Base-by-base conservation (phyloP, 768 basidiomycete species). In the Amanita pallidorosea region DNA sequence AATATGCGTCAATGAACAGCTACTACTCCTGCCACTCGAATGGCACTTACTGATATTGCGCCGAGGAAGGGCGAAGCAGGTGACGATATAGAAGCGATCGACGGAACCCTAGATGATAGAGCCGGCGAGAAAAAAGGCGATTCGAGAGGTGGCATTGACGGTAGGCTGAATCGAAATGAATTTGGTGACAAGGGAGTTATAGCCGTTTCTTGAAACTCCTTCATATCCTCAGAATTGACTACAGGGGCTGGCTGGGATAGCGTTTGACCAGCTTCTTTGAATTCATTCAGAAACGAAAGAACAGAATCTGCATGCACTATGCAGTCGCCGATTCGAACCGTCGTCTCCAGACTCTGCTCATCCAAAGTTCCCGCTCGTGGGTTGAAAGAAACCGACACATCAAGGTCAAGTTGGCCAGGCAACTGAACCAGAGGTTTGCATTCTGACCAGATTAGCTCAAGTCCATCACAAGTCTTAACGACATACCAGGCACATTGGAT, bases 341-440 rank as follows among this genome's bases (percentile, higher is more conserved):
- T 65, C 4, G 68, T 63, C 13, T 73, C 68, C 37, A 84, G 59
- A 37, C 80, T 81, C 47, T 77, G 73, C 3, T 71, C 65, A 52
- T 83, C 74, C 29, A 83, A 57, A 22, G 66, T 63, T 18, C 79
- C 76, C 47, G 72, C 68, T 53, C 75, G 74, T 5, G 84, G 83
- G 61, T 75, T 77, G 58, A 86, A 79, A 44, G 71, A 68, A 41
- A 76, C 66, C 11, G 74, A 76, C n/a, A 73, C 67, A 33, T 60
- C 61, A 35, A 80, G 63, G 45, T 69, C 64, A 42, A 79, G 67
- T 1, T 64, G 57, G 5, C 73, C 70, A 6, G 77, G 74, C 15
- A 78, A 25, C 23, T 51, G 29, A 42, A 45, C 34, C 40, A 51
- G n/a, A 29, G 50, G 50, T 17, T 44, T 51, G 50, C 43, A 45